A percentile compares a stretch with the other conserved stretches of the same genome.
Evolutionary conservation across 768 basidiomycete genomes (phyloP).

Genomic region (Rhizopogon salebrosus): DNA sequence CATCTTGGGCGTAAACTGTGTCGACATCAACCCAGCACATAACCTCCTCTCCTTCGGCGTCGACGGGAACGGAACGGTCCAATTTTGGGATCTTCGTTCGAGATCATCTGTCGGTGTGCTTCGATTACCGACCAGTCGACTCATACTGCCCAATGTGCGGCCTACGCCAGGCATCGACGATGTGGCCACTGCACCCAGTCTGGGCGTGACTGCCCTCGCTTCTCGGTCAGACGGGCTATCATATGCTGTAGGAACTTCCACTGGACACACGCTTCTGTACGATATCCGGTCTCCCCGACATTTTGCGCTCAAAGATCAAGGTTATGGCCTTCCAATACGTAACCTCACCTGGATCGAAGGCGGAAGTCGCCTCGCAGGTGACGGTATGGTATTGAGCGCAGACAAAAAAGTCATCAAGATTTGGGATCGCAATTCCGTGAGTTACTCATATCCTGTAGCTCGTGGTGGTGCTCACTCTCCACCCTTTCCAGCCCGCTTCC

Average conservation of each 20-base stretch:
- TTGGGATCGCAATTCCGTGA: constrained; percentile 83
- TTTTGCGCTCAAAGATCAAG: constrained; percentile 92
- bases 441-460: constrained; percentile 17
- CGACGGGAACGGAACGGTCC: constrained; percentile 81
- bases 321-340: constrained; percentile 88
- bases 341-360: constrained; percentile 88
- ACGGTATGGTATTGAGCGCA: constrained; percentile 84
- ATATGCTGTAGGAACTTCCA: constrained; percentile 91
- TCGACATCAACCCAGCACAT: constrained; percentile 92
- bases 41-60: constrained; percentile 86
- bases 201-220: constrained; percentile 74
- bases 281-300: constrained; percentile 83
- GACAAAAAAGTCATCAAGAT: constrained; percentile 98
- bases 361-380: constrained; percentile 76
- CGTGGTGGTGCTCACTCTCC: constrained; percentile 3
- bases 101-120: constrained; percentile 69
- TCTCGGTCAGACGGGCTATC: constrained; percentile 87
- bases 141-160: constrained; percentile 38
- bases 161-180: constrained; percentile 30
- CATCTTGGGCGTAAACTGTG: constrained; percentile 80
- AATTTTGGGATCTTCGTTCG: constrained; percentile 95
- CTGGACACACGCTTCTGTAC: constrained; percentile 91
- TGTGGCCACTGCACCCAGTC: constrained; percentile 35
- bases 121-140: constrained; percentile 47
- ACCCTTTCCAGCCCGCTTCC: constrained; percentile 52